Conservation (phyloP, 176 grass and related monocot species). For the Carex kokanica region DNA sequence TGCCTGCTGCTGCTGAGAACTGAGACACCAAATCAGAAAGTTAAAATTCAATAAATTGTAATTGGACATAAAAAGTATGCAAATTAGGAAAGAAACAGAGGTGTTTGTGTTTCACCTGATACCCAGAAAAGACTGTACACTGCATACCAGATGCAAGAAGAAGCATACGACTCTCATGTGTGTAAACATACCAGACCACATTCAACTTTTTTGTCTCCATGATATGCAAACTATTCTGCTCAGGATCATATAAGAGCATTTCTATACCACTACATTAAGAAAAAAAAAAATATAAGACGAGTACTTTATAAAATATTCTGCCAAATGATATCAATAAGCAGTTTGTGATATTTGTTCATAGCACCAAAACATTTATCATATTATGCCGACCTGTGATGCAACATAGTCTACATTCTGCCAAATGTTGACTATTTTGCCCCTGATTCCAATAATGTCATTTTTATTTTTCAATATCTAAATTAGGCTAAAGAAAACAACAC, state of each 20-base stretch:
- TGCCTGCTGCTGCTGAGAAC: slow-evolving; percentile 80
- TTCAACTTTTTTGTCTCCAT: slow-evolving; percentile 73
- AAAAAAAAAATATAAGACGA: background rate
- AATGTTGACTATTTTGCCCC: background rate
- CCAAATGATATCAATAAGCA: background rate
- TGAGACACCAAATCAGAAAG: slow-evolving; percentile 30
- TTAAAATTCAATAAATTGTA: background rate
- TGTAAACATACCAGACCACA: slow-evolving; percentile 89
- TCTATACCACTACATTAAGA: slow-evolving; percentile 72
- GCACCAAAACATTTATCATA: background rate
- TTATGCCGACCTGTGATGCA: background rate
- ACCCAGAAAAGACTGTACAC: slow-evolving; percentile 67
- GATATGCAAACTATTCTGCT: slow-evolving; percentile 53
- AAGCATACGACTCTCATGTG: slow-evolving; percentile 94
- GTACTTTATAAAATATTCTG: background rate
- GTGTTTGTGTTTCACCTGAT: slow-evolving; percentile 54
- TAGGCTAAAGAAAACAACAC: background rate
- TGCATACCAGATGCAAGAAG: slow-evolving; percentile 98
- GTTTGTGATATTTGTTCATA: background rate
- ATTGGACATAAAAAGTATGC: background rate
- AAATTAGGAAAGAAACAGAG: slow-evolving; percentile 4
- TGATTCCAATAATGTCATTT: background rate
- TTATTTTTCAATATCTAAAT: background rate
- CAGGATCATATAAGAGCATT: slow-evolving; percentile 74
- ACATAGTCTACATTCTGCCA: background rate